Base-by-base conservation (phyloP, 495 filamentous ascomycete species). In the Neurospora terricola region DNA sequence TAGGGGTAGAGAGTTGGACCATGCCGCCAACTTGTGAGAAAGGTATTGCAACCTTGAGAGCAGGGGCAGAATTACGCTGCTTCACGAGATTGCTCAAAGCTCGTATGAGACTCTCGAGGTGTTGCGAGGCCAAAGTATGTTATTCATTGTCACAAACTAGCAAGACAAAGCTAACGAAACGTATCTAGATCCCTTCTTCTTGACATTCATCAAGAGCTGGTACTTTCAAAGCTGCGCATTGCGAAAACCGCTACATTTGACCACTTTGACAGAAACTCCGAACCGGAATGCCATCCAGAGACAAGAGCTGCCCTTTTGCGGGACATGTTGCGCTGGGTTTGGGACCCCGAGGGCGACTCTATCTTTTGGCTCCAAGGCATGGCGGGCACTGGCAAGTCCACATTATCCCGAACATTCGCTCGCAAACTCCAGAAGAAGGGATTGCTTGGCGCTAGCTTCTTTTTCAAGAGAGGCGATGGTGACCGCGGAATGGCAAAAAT, bases 381-480 rank as follows among this genome's bases (percentile, higher is more conserved):
- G 78, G 83, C 83, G 14, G 83, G 84, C 7, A 85, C 80, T 14
- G 84, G 84, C 23, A 85, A 85, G 72, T 86, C 84, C 11, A 85
- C 83, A 34, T 81, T 85, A 39, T 77, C 83, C 9, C 80, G 78
- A 21, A 85, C 83, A 9, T 72, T 85, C 1, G 83, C 84, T 8
- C 36, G 71, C 5, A 59, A 54, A 8, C 76, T 82, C 68, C 69
- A 69, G 0, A 36, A 70, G 1, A 39, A 70, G 9, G n/a, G 70
- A 37, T 27, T 74, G 18, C 81, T 81, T 23, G 78, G 78, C 38
- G 80, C 77, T 0, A 86, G 81, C 75, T 88, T 87, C 77, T 87
- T 89, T 79, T 89, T 89, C 76, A 85, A 84, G 48, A 82, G 80
- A 73, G 83, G 84, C 21, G 82, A 84, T 30, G 78, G 79, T 1